Percentiles rank a stretch among this genome's conserved stretches.
These are phyloP conservation scores for Leccinum variicolor DNA, from an alignment of 768 basidiomycete species.

Conservation along the genomic window DNA sequence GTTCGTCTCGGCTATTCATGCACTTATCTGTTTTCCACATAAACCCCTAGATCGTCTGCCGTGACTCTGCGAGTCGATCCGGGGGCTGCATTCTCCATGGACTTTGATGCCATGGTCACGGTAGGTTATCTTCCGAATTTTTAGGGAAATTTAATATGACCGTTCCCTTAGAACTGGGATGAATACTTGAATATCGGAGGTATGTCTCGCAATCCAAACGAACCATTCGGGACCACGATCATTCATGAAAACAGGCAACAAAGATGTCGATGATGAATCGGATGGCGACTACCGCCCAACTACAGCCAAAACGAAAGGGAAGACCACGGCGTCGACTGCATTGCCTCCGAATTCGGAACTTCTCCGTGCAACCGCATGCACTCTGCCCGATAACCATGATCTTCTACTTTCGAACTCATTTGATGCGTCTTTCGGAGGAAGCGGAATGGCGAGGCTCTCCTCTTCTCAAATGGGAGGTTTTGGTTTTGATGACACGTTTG, in stretches of 20 bases:
- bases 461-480: conserved; percentile 57
- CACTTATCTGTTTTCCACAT: background rate
- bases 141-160: background rate
- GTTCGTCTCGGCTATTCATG: conserved; percentile 36
- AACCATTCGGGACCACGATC: background rate
- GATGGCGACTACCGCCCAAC: conserved; percentile 54
- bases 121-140: conserved; percentile 36
- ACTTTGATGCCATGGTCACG: conserved; percentile 63
- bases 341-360: conserved; percentile 37
- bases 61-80: conserved; percentile 55
- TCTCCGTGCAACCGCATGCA: conserved; percentile 53
- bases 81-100: conserved; percentile 44
- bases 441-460: conserved; percentile 35
- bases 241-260: conserved; percentile 4
- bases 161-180: conserved; percentile 53
- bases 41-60: conserved; percentile 41
- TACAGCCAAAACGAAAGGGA: conserved; percentile 15
- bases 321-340: conserved; percentile 22
- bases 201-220: conserved; percentile 17
- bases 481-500: conserved; percentile 52
- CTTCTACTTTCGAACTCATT: conserved; percentile 65
- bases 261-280: conserved; percentile 28
- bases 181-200: conserved; percentile 52
- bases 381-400: conserved; percentile 69
- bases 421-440: conserved; percentile 53